Conservation (phyloP, 805 yeast genomes). For the Candida boleticola region DNA sequence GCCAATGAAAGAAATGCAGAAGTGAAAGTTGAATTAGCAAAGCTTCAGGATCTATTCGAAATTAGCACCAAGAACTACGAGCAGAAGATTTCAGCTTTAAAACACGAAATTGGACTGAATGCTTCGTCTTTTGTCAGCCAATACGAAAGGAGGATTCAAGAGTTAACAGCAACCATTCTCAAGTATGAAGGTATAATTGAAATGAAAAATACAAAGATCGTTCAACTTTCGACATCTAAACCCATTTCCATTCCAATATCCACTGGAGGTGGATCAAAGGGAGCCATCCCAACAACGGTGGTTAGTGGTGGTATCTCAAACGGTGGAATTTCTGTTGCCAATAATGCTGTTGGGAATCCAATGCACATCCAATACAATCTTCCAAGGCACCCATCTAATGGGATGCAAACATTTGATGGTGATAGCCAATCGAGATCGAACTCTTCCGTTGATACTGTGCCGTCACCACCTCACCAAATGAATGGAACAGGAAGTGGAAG, state of each 20-base stretch:
- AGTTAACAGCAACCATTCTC: constrained; percentile 24
- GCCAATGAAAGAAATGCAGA: constrained; percentile 19
- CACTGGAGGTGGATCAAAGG: not conserved
- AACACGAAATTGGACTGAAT: constrained; percentile 25
- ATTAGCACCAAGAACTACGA: constrained; percentile 18
- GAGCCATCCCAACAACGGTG: not conserved
- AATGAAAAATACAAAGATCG: constrained; percentile 33
- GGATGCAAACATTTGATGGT: not conserved
- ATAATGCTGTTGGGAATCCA: not conserved
- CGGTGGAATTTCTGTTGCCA: not conserved
- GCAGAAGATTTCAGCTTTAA: constrained; percentile 19
- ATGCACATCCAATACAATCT: not conserved
- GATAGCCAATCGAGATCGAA: constrained; percentile 6
- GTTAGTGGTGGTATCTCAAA: not conserved
- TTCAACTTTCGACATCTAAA: constrained; percentile 33
- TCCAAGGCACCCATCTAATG: not conserved
- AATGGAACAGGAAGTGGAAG: not conserved
- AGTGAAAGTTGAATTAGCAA: constrained; percentile 17
- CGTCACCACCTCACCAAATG: constrained; percentile 5
- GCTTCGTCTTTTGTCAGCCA: constrained; percentile 21
- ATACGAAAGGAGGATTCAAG: constrained; percentile 36
- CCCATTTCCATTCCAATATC: constrained; percentile 35
- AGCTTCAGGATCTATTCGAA: constrained; percentile 14
- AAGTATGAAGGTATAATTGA: constrained; percentile 36
- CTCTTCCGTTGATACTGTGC: constrained; percentile 9